Base-by-base conservation (phyloP, 169 alveolate species). In the Plasmodium chabaudi region DNA sequence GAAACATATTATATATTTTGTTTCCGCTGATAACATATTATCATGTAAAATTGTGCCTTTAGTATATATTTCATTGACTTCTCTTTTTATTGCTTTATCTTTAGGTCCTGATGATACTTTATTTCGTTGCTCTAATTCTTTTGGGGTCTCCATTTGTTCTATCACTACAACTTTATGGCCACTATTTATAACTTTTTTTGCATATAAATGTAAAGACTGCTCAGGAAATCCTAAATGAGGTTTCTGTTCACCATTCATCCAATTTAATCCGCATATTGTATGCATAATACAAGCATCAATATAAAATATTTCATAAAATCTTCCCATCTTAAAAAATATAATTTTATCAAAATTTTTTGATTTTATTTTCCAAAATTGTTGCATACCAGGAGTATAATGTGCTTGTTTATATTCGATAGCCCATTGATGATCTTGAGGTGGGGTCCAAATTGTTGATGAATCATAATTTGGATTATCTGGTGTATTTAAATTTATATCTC, bases 161-260 rank as follows among this genome's bases (percentile, higher is more conserved):
- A 98, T 98, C n/a, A 99, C 99, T 4, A 98, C 99, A 5, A 98
- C 99, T 75, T 97, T 97, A 87, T 92, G 97, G 17, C 99, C 99
- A 55, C 94, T 87, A 44, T 94, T 92, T 1, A 98, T 98, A 47
- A 99, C 97, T 55, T 89, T 94, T 60, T 94, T 94, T 0, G 99
- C 98, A 68, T 97, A 98, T 59, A 95, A 93, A 72, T 98, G 99
- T 15, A 98, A 90, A n/a, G 97, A 96, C 75, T 97, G 97, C 93
- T 99, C 99, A 1, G 99, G 99, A 86, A 99, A 99, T 1, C 99
- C 99, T 47, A 98, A 98, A 92, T 99, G 99, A 25, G 99, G 98
- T 88, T 97, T 97, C 42, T 97, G 95, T 27, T 97, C 99, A 9
- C 97, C 97, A 34, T 99, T 99, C 99, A 98, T 98, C 99, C 99